These are phyloP conservation scores for Candida saitoana DNA, from an alignment of 805 yeast species.

Conservation along the genomic window DNA sequence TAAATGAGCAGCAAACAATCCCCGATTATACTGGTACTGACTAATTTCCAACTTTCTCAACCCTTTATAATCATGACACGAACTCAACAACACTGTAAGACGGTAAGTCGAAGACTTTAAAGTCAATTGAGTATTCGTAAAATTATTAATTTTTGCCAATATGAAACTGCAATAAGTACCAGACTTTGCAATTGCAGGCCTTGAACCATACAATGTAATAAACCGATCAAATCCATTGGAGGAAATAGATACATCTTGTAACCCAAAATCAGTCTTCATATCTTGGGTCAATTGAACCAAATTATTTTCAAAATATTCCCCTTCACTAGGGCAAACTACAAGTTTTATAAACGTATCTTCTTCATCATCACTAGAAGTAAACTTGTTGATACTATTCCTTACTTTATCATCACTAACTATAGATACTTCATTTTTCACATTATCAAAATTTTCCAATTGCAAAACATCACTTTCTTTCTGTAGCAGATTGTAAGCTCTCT, in stretches of 20 bases:
- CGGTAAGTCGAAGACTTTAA: slow-evolving; percentile 30
- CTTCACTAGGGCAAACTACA: slow-evolving; percentile 21
- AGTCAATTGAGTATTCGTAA: slow-evolving; percentile 21
- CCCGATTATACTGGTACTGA: slow-evolving; percentile 6
- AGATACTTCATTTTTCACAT: background rate
- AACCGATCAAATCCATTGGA: slow-evolving; percentile 29
- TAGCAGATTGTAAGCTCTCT: slow-evolving; percentile 1
- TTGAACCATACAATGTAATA: slow-evolving; percentile 26
- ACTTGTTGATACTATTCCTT: slow-evolving; percentile 2
- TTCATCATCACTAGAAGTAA: background rate
- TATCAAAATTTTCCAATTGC: background rate
- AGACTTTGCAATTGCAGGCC: slow-evolving; percentile 18
- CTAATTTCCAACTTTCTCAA: slow-evolving; percentile 6
- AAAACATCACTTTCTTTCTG: background rate
- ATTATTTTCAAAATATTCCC: slow-evolving; percentile 17
- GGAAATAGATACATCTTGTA: slow-evolving; percentile 20
- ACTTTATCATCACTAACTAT: slow-evolving; percentile 6
- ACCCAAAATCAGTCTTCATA: slow-evolving; percentile 18
- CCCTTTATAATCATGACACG: slow-evolving; percentile 1
- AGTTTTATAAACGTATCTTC: slow-evolving; percentile 10
- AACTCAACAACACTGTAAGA: slow-evolving; percentile 9
- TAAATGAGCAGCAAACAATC: slow-evolving; percentile 8
- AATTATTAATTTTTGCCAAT: slow-evolving; percentile 24
- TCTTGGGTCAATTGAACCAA: slow-evolving; percentile 9
- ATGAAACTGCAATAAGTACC: slow-evolving; percentile 24